These are phyloP conservation scores for Pluteus cervinus DNA, from an alignment of 768 basidiomycete species.

Conservation along the genomic window DNA sequence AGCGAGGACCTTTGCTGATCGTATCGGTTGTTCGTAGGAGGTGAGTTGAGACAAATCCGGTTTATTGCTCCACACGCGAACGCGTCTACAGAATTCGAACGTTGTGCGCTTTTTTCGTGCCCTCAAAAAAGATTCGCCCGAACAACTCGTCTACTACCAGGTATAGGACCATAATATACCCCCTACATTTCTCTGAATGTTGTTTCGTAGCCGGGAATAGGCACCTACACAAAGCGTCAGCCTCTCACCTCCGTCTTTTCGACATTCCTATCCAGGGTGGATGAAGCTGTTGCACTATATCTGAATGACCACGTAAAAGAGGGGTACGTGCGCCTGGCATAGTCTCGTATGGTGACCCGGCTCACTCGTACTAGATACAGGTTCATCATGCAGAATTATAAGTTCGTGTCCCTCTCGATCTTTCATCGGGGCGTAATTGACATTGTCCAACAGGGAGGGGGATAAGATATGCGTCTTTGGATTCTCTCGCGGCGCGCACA, in stretches of 20 bases:
- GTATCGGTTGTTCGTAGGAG: not conserved
- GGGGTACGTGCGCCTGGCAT: slow-evolving; percentile 12
- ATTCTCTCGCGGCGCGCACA: slow-evolving; percentile 22
- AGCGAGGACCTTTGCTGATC: not conserved
- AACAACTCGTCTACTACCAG: slow-evolving; percentile 17
- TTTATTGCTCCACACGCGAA: not conserved
- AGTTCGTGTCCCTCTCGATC: slow-evolving; percentile 7
- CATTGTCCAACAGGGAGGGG: slow-evolving; percentile 13
- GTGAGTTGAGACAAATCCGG: not conserved
- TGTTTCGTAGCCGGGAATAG: slow-evolving; percentile 16
- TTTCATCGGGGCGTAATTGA: not conserved
- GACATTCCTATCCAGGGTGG: slow-evolving; percentile 11
- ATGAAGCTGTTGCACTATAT: slow-evolving; percentile 17
- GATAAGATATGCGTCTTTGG: slow-evolving; percentile 25
- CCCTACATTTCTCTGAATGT: not conserved
- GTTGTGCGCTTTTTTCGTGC: slow-evolving; percentile 15
- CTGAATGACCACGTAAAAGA: slow-evolving; percentile 24
- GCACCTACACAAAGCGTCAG: slow-evolving; percentile 17
- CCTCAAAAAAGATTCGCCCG: slow-evolving; percentile 11
- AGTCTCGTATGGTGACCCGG: not conserved
- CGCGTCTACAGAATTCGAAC: slow-evolving; percentile 13
- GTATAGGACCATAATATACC: not conserved
- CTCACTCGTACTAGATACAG: slow-evolving; percentile 11
- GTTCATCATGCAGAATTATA: slow-evolving; percentile 18
- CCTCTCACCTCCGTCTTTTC: slow-evolving; percentile 14